Evolutionary conservation across 495 filamentous ascomycete genomes (phyloP), one percentile per base, ranked within the genome.

Genomic region (Aspergillus indologenus): DNA sequence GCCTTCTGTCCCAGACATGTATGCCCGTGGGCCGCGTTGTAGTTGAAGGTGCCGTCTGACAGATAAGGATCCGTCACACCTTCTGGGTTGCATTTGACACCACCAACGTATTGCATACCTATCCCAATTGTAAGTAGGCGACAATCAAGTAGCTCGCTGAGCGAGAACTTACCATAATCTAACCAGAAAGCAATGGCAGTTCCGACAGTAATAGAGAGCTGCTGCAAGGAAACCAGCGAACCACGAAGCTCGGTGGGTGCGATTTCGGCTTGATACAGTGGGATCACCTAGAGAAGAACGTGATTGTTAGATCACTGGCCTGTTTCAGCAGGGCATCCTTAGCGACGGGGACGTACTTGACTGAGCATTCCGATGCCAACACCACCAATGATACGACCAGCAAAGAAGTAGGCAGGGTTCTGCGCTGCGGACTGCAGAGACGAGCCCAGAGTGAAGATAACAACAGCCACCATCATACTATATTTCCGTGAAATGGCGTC

Each of bases 401-500:
- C 75, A 55, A 80, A 77, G 54, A 81, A 68, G 61, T 75, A 73
- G 8, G 62, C 69, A 21, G 69, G 67, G 1, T 48, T 71, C 49
- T 68, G 64, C 3, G 77, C 74, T 51, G 69, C 75, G 26, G 77
- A 56, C 61, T 80, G 76, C 15, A 82, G 56, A 53, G 64, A 64
- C 20, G 76, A 74, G 23, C 90, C 90, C 17, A 92, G 64, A 45
- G 89, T 85, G 75, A 94, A 93, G 61, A 92, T 79, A 34, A 74
- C 60, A 21, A 84, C 83, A 24, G 87, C 87, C 47, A 91, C 77
- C 49, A 91, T 72, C 63, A 93, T 86, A 43, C 85, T 81, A 69
- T 88, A 92, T 74, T 92, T 92, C 22, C 90, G 81, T 8, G 87
- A 90, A 42, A 89, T 75, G 18, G 80, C 79, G 71, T 93, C 90